Base-by-base conservation (phyloP, 257 asterid species). In the Scutellaria baicalensis region DNA sequence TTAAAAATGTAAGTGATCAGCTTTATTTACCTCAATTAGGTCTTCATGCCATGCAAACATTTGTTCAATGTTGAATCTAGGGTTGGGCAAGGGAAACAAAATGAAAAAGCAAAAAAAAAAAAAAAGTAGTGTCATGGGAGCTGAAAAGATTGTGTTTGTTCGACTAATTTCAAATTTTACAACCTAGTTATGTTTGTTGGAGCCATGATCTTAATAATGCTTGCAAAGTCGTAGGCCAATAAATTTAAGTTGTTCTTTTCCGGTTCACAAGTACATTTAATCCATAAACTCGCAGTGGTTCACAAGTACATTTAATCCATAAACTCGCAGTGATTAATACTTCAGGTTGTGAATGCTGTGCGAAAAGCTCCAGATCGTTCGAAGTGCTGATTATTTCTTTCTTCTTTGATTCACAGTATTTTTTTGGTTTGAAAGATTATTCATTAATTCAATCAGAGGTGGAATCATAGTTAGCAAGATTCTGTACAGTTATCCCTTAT, bases 341-440 rank as follows among this genome's bases (percentile, higher is more conserved):
- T 82, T 86, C 93, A 90, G 95, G 90, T 70, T 9, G 87, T 76
- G 42, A 77, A 73, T 64, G 80, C 40, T 67, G 63, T 76, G 23
- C 40, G 6, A 74, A 70, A 76, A 66, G 77, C 73, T 75, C 72
- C 81, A 61, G 80, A 77, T 76, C 35, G 79, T 84, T 67, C 82
- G 84, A 85, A 63, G 16, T 64, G 72, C 50, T 44, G 78, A 64
- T 47, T 68, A 47, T 50, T 17, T 23, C 60, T 44, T 60, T 11
- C 33, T 38, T 59, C 74, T n/a, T n/a, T n/a, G 49, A 66, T 52
- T 42, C 44, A 71, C 40, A 18, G 27, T 54, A 54, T 54, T 62
- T 4, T 13, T 64, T 65, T 69, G 27, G 43, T 68, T 51, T 38
- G 67, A 77, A 59, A 70, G 63, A 68, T 52, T 45, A 23, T 43